Evolutionary conservation across 139 green algal species (phyloP).

Genomic region (Tetradesmus obliquus): DNA sequence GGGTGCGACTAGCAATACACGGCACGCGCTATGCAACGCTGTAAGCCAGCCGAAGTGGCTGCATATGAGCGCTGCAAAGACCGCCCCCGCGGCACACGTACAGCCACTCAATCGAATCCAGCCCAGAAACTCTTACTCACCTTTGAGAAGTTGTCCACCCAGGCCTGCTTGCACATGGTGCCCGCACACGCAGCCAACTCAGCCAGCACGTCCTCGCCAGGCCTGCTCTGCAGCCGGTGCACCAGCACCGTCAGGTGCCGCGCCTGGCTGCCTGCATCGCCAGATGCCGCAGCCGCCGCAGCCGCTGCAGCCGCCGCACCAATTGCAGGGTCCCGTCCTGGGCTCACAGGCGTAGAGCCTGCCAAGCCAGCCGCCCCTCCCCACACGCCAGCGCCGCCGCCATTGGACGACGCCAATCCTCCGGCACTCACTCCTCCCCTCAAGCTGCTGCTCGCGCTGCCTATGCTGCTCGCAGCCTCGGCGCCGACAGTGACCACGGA

Average conservation of each 20-base stretch:
- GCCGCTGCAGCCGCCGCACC: constrained; percentile 18
- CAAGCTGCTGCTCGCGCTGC: neutral
- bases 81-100: too few species aligned
- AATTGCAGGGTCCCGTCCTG: neutral
- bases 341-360: neutral
- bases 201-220: constrained; percentile 48
- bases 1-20: too few species aligned
- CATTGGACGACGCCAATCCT: neutral
- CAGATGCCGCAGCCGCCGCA: constrained; percentile 28
- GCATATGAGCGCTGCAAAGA: too few species aligned
- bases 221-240: constrained; percentile 38
- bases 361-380: neutral
- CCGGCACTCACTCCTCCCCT: neutral
- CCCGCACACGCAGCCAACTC: constrained; percentile 51
- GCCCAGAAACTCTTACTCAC: neutral
- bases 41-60: too few species aligned
- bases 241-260: constrained; percentile 50
- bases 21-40: too few species aligned
- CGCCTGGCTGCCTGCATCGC: constrained; percentile 46
- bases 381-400: too few species aligned
- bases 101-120: too few species aligned
- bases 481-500: neutral
- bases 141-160: constrained; percentile 54
- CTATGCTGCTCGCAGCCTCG: neutral
- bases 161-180: constrained; percentile 42